These are phyloP conservation scores for Lolium multiflorum DNA, from an alignment of 176 grass and related monocot genomes.

Conservation along the genomic window DNA sequence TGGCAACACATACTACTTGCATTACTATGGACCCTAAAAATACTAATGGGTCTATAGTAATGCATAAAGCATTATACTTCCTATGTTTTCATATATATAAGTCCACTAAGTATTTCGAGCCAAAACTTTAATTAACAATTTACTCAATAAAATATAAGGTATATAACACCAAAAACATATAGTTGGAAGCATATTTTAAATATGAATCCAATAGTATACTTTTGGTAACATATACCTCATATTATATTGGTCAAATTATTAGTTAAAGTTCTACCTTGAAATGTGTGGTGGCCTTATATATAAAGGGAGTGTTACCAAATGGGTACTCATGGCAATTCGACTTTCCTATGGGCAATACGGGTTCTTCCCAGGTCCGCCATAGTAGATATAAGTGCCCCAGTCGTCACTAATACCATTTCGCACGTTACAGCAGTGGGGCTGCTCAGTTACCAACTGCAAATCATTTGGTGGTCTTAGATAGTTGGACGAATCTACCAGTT, in stretches of 20 bases:
- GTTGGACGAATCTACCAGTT: slow-evolving; percentile 73
- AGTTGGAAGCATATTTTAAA: too few relatives aligned
- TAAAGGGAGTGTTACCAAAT: neutral
- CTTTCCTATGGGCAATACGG: slow-evolving; percentile 67
- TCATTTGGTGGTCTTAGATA: slow-evolving; percentile 57
- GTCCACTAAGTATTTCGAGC: too few relatives aligned
- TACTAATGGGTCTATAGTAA: neutral
- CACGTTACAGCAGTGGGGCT: slow-evolving; percentile 76
- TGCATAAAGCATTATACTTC: neutral
- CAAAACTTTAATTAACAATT: too few relatives aligned
- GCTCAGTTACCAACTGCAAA: slow-evolving; percentile 62
- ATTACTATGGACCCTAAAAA: neutral
- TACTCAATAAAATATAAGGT: too few relatives aligned
- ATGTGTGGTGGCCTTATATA: too few relatives aligned
- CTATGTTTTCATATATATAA: too few relatives aligned
- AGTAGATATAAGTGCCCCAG: slow-evolving; percentile 81
- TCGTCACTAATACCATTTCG: slow-evolving; percentile 73
- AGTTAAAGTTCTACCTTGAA: too few relatives aligned
- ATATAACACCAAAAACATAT: too few relatives aligned
- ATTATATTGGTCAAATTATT: too few relatives aligned
- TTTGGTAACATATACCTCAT: too few relatives aligned
- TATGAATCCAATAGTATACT: too few relatives aligned
- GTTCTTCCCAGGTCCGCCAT: slow-evolving; percentile 77
- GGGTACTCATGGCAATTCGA: neutral
- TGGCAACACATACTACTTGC: neutral